phyloP scores from a whole-genome alignment of 179 eudicot species.

The Spinacia oleracea region DNA sequence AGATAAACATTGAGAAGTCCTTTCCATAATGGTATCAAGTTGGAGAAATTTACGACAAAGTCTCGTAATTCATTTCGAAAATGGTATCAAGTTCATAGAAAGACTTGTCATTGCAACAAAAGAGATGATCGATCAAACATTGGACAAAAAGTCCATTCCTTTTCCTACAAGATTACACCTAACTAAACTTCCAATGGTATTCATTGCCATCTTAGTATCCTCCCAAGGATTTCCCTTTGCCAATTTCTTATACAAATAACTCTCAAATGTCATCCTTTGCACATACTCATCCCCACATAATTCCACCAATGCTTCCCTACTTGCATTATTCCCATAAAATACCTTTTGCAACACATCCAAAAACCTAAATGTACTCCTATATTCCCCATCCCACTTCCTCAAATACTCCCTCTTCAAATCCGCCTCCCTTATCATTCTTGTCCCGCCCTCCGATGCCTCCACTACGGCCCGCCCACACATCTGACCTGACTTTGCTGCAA shows the following conservation, averaged over 20 bases:
- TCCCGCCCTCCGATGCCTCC: conserved; percentile 70
- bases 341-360: conserved; percentile 81
- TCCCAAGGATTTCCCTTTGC: conserved; percentile 62
- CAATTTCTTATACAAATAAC: conserved; percentile 88
- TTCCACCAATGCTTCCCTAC: conserved; percentile 91
- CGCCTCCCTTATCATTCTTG: conserved; percentile 52
- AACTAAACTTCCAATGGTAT: conserved; percentile 68
- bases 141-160: conserved; percentile 35
- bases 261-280: conserved; percentile 94
- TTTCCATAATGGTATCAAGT: background rate
- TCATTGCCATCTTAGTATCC: conserved; percentile 71
- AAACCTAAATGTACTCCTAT: conserved; percentile 58
- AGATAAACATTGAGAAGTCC: too few relatives aligned
- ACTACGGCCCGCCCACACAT: conserved; percentile 76
- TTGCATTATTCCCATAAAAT: conserved; percentile 73
- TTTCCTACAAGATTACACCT: conserved; percentile 61
- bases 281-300: conserved; percentile 90
- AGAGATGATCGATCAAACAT: conserved; percentile 16
- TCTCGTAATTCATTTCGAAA: background rate
- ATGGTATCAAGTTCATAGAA: background rate
- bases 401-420: conserved; percentile 85
- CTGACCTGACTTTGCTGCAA: conserved; percentile 82
- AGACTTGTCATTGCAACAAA: background rate
- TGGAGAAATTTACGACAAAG: background rate
- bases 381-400: conserved; percentile 75